A percentile compares a stretch with the other conserved stretches of the same genome.
phyloP scores from a whole-genome alignment of 2,329 filamentous ascomycete genomes.

The Exophiala calicioides region DNA sequence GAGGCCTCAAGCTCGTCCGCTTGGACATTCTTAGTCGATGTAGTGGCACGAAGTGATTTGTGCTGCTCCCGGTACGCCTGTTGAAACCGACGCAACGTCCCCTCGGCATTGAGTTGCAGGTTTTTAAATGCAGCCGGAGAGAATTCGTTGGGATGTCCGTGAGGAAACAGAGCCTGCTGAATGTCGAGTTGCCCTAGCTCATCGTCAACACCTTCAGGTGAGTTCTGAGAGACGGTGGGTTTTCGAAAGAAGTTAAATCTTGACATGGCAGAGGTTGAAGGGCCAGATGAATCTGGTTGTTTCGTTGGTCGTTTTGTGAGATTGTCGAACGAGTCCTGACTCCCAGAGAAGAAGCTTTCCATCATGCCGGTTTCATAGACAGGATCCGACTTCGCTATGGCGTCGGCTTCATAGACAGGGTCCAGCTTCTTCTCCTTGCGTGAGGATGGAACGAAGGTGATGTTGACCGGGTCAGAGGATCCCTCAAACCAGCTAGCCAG shows the following conservation, averaged over 20 bases:
- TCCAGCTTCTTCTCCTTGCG: slow-evolving; percentile 32
- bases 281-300: slow-evolving; percentile 34
- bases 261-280: slow-evolving; percentile 35
- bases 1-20: slow-evolving; percentile 64
- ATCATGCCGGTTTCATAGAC: slow-evolving; percentile 21
- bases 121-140: slow-evolving; percentile 58
- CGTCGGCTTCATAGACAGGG: too few relatives aligned
- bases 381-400: slow-evolving; percentile 26
- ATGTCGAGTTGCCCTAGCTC: slow-evolving; percentile 59
- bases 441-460: slow-evolving; percentile 41
- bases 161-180: slow-evolving; percentile 55
- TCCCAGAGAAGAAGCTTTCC: slow-evolving; percentile 24
- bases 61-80: slow-evolving; percentile 56
- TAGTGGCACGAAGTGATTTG: slow-evolving; percentile 52
- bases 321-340: slow-evolving; percentile 20
- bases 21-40: slow-evolving; percentile 58
- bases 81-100: slow-evolving; percentile 57
- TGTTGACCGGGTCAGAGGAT: slow-evolving; percentile 51
- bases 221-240: slow-evolving; percentile 36
- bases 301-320: slow-evolving; percentile 28
- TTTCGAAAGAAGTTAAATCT: slow-evolving; percentile 48
- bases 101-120: slow-evolving; percentile 58
- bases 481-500: slow-evolving; percentile 57
- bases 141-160: slow-evolving; percentile 50
- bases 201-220: slow-evolving; percentile 42